Evolutionary conservation across 1,284 basidiomycete species (phyloP).

Genomic region (Bondarzewia mesenterica): DNA sequence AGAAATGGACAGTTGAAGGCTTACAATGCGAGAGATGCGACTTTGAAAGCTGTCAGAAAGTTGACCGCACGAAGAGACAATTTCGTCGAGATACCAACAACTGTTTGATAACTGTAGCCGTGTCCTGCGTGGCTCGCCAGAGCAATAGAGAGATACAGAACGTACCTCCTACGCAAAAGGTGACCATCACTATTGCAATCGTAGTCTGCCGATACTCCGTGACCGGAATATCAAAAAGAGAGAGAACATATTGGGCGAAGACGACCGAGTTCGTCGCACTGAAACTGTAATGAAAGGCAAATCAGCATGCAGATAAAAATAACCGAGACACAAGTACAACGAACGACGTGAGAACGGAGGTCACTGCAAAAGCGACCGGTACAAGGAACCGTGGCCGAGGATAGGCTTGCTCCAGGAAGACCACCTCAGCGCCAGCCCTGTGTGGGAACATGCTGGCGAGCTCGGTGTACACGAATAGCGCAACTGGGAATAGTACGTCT

Average conservation of each 20-base stretch:
- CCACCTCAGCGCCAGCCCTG: constrained; percentile 39
- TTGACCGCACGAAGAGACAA: constrained; percentile 22
- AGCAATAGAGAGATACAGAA: not conserved
- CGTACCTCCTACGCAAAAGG: constrained; percentile 17
- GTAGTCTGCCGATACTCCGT: constrained; percentile 17
- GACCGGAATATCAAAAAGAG: constrained; percentile 15
- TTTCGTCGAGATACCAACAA: constrained; percentile 21
- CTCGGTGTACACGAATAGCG: constrained; percentile 19
- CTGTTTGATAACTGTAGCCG: constrained; percentile 7
- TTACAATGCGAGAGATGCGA: constrained; percentile 20
- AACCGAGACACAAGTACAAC: constrained; percentile 5
- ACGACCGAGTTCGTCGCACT: constrained; percentile 20
- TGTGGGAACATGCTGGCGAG: constrained; percentile 30
- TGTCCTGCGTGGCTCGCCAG: not conserved
- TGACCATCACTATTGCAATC: constrained; percentile 16
- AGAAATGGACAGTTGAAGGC: constrained; percentile 2
- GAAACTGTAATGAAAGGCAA: constrained; percentile 10
- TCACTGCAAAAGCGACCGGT: constrained; percentile 34
- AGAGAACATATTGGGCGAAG: constrained; percentile 21
- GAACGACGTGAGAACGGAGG: constrained; percentile 31
- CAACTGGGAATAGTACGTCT: constrained; percentile 10
- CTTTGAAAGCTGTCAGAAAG: constrained; percentile 19
- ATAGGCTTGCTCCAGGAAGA: constrained; percentile 39
- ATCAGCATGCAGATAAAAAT: not conserved
- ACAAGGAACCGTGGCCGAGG: constrained; percentile 25